Evolutionary conservation across 495 filamentous ascomycete genomes (phyloP), one percentile per base, ranked within the genome.

Genomic region (Penicillium longicatenatum): DNA sequence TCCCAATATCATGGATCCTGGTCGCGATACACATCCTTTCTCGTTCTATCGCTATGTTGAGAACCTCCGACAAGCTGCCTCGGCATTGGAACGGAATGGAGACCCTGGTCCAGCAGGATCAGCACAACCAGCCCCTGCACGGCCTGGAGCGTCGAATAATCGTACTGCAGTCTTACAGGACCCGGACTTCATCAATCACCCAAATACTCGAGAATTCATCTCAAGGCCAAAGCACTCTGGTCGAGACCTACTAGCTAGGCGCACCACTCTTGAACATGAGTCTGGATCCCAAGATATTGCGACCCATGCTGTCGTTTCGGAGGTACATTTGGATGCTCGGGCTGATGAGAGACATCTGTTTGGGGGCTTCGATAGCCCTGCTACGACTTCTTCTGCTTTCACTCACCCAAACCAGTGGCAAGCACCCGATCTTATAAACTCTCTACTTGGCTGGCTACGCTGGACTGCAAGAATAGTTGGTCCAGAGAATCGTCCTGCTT

Each of bases 261-360:
- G 53, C 6, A 26, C 42, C 4, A 30, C 60, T 19, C 22, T 63
- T 12, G 37, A 42, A 45, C 48, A 58, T 8, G 55, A 60, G 35
- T 43, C 51, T 29, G n/a, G 5, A 4, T 57, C 49, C 6, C 57
- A 59, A 30, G 57, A 60, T 10, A 70, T 75, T 19, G 52, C 62
- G 4, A 77, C 77, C 1, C 67, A 74, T 11, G 74, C 76, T 37
- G 54, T 79, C 0, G 70, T 78, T 10, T 75, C 74, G 0, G 77
- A 79, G 60, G 64, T 73, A 0, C 67, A 73, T 52, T 60, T 79
- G 19, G 72, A 77, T 54, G 77, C 73, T 0, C 71, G 66, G 43
- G 73, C 67, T 8, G 66, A 71, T 33, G 62, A 60, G 9, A 56
- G 24, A 19, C 39, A 48, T 10, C 8, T 29, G 21, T 21, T 5